Base-by-base conservation (phyloP, 2,329 filamentous ascomycete species). In the Colletotrichum sp. region DNA sequence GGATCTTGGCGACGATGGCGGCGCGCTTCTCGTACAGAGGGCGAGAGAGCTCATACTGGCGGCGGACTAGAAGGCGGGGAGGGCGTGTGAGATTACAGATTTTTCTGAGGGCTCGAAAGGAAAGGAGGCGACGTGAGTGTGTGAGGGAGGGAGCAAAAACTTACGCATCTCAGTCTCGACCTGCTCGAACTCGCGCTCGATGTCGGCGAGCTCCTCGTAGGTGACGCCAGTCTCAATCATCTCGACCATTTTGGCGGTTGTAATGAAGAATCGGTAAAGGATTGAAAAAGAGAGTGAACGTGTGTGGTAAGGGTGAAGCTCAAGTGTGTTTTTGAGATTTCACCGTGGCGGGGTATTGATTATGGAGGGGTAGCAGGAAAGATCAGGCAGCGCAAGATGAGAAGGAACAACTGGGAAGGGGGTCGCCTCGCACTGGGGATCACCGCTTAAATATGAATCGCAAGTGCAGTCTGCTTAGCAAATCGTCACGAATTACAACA, bases 111-210 rank as follows among this genome's bases (percentile, higher is more conserved):
- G 32, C 21, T 63, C 28, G 18, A 36, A 16, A 32, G 30, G 30
- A 30, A 28, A 8, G 6, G 30, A 32, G 28, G 6, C 3, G n/a
- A 21, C 8, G 1, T 3, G 44, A 52, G 44, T 52, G 44, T 52
- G 10, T 52, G 10, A 24, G 26, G 44, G 55, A 28, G 28, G 9
- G 39, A 26, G 18, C 12, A 36, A 57, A 21, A 70, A 90, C 57
- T 63, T 64, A 76, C 94, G 84, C 81, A 97, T 93, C 84, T 98
- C 94, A 44, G 93, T 89, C 86, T 98, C 96, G 44, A 93, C 92
- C 81, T 96, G 92, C 76, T 96, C 93, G 81, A 98, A 98, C 78
- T 98, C 94, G 80, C 92, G 90, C 88, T 98, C 95, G 78, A 98
- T 89, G 73, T 94, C 90, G 75, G 92, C 91, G 78, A 99, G 92